phyloP scores from a whole-genome alignment of 305 asterid species.

The Fraxinus sp. region DNA sequence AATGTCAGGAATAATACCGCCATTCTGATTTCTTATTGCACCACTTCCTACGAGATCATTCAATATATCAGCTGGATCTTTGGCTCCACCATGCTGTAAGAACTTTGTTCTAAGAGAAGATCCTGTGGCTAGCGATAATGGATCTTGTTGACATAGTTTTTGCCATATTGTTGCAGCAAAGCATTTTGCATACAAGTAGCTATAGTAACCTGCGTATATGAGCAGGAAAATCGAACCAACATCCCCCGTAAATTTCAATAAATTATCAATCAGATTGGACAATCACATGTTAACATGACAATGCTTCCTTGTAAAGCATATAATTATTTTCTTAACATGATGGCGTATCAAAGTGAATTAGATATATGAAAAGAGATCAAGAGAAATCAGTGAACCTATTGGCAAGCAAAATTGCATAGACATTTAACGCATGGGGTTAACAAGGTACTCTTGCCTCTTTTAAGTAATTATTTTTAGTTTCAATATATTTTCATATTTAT shows the following conservation, averaged over 20 bases:
- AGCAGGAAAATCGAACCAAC: neutral
- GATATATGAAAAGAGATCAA: neutral
- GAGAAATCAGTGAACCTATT: neutral
- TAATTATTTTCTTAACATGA: neutral
- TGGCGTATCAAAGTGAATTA: neutral
- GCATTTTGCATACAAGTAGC: constrained; percentile 96
- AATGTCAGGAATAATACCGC: constrained; percentile 75
- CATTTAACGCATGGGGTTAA: neutral
- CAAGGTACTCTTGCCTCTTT: neutral
- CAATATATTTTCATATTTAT: neutral
- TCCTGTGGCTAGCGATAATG: constrained; percentile 74
- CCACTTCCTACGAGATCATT: constrained; percentile 69
- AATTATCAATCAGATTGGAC: neutral
- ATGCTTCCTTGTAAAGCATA: neutral
- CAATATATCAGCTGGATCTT: constrained; percentile 70
- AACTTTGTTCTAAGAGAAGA: constrained; percentile 69
- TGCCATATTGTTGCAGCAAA: constrained; percentile 85
- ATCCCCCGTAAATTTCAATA: neutral
- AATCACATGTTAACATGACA: neutral
- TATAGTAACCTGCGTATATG: constrained; percentile 70
- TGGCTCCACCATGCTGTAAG: constrained; percentile 92
- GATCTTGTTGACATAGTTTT: constrained; percentile 66
- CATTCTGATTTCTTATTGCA: constrained; percentile 38
- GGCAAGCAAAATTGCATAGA: neutral
- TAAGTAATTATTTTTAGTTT: neutral